Conservation (phyloP, 805 yeast genomes). For the Metschnikowia arizonensis region DNA sequence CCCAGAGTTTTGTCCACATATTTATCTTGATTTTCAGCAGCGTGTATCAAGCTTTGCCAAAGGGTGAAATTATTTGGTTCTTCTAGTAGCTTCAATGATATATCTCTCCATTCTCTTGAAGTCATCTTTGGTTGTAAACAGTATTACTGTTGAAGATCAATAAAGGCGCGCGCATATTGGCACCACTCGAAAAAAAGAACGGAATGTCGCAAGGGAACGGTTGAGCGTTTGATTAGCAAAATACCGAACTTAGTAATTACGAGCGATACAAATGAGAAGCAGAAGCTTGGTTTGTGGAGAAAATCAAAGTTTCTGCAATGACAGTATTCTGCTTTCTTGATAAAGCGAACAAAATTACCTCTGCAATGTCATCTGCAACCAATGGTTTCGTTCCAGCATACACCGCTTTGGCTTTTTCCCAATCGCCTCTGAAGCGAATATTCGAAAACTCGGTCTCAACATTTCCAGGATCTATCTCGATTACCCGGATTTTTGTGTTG, state of each 20-base stretch:
- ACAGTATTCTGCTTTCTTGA: constrained; percentile 70
- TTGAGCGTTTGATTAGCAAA: background rate
- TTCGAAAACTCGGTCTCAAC: constrained; percentile 75
- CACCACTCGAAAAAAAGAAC: background rate
- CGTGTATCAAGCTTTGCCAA: constrained; percentile 37
- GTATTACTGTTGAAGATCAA: background rate
- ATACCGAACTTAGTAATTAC: background rate
- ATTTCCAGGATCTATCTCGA: constrained; percentile 75
- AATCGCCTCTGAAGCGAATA: constrained; percentile 62
- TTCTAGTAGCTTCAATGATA: constrained; percentile 27
- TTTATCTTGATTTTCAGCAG: constrained; percentile 27
- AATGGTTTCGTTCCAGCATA: constrained; percentile 68
- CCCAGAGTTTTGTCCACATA: constrained; percentile 35
- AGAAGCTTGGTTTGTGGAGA: constrained; percentile 83
- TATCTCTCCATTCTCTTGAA: constrained; percentile 10
- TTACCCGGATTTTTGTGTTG: constrained; percentile 63
- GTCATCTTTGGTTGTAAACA: background rate
- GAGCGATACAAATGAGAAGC: constrained; percentile 53
- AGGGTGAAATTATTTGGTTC: constrained; percentile 33
- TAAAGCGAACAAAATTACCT: constrained; percentile 60
- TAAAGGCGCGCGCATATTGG: background rate
- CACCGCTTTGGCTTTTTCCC: constrained; percentile 55
- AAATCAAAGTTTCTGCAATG: constrained; percentile 75
- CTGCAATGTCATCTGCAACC: constrained; percentile 71
- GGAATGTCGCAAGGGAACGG: background rate